Conservation (phyloP, 805 yeast genomes). For the Priceomyces haplophilus region DNA sequence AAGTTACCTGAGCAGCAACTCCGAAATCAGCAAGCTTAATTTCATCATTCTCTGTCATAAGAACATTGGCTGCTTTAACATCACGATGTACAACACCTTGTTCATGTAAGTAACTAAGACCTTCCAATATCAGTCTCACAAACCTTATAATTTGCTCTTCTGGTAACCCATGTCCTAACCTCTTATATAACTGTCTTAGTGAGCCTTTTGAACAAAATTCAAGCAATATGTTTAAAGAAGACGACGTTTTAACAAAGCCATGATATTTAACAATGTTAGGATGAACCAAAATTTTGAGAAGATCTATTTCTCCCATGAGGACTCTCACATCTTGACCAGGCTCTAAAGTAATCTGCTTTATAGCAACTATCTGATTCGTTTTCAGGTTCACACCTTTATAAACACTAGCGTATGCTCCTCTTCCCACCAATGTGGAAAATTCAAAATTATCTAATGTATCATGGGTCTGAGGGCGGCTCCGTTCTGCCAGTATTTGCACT, state of each 20-base stretch:
- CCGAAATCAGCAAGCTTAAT: slow-evolving; percentile 95
- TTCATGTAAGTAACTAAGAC: slow-evolving; percentile 62
- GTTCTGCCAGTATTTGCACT: slow-evolving; percentile 49
- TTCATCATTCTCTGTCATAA: slow-evolving; percentile 60
- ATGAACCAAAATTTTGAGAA: slow-evolving; percentile 62
- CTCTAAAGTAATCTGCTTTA: slow-evolving; percentile 69
- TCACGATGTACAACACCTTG: slow-evolving; percentile 82
- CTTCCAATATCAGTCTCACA: slow-evolving; percentile 54
- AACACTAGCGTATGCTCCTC: slow-evolving; percentile 90
- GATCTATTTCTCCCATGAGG: slow-evolving; percentile 65
- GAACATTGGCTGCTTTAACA: slow-evolving; percentile 88
- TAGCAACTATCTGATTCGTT: slow-evolving; percentile 70
- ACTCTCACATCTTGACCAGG: slow-evolving; percentile 42
- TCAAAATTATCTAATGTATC: slow-evolving; percentile 49
- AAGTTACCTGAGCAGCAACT: slow-evolving; percentile 67
- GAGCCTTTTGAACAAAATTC: slow-evolving; percentile 68
- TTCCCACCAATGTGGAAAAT: slow-evolving; percentile 67
- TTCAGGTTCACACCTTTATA: slow-evolving; percentile 66
- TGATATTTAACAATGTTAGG: slow-evolving; percentile 66
- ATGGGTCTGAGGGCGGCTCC: slow-evolving; percentile 33
- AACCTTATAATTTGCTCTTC: slow-evolving; percentile 51
- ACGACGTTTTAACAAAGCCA: slow-evolving; percentile 58
- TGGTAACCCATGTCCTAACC: slow-evolving; percentile 49
- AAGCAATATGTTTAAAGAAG: slow-evolving; percentile 54
- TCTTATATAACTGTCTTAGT: slow-evolving; percentile 49